Evolutionary conservation across 345 rosid species (phyloP).

Genomic region (Lepidium sativum): DNA sequence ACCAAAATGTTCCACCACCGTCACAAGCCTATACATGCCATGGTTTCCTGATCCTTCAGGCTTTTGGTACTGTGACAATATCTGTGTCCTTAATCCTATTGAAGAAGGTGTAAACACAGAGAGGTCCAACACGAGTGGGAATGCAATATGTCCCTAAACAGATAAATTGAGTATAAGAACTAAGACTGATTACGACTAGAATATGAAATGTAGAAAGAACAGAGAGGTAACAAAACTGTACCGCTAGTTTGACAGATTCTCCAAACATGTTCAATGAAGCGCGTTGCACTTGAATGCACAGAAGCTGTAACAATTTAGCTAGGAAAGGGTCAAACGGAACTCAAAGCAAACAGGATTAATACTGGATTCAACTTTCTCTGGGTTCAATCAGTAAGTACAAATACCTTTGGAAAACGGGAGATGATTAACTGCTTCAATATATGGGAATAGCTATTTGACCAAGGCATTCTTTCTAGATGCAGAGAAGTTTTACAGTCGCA

Average conservation of each 20-base stretch:
- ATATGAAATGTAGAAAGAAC: not conserved
- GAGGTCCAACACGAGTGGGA: constrained; percentile 19
- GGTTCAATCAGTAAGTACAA: not conserved
- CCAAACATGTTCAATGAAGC: constrained; percentile 53
- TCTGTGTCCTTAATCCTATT: constrained; percentile 11
- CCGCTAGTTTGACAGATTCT: constrained; percentile 65
- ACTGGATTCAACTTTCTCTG: not conserved
- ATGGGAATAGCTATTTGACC: constrained; percentile 58
- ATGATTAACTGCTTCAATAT: constrained; percentile 51
- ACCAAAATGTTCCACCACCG: constrained; percentile 85
- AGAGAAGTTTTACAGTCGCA: constrained; percentile 47
- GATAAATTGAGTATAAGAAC: not conserved
- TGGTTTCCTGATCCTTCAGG: constrained; percentile 9
- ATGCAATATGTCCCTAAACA: constrained; percentile 17
- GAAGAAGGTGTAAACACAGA: constrained; percentile 13
- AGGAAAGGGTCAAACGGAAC: not conserved
- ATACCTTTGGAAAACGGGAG: constrained; percentile 71
- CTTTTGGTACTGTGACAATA: constrained; percentile 7
- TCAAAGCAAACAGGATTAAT: not conserved
- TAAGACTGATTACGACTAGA: not conserved
- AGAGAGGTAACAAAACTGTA: constrained; percentile 11
- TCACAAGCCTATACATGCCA: constrained; percentile 45
- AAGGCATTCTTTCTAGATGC: constrained; percentile 49
- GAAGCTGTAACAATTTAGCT: constrained; percentile 46
- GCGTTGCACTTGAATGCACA: constrained; percentile 78